phyloP scores from a whole-genome alignment of 2,329 filamentous ascomycete genomes.

The Xylariaceae sp. region DNA sequence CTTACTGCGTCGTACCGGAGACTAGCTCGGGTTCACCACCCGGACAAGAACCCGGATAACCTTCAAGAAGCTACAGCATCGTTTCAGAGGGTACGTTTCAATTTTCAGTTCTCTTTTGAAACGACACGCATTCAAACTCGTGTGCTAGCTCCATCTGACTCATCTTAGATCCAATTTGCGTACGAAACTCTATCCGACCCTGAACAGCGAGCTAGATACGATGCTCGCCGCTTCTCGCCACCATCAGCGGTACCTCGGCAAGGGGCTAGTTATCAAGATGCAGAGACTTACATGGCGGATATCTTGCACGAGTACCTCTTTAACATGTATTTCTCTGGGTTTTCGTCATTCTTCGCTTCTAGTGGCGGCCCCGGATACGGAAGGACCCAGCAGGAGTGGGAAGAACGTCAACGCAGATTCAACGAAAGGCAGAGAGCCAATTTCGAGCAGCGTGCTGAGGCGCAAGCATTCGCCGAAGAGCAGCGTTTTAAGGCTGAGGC shows the following conservation, averaged over 20 bases:
- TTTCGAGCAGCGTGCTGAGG: too few relatives aligned
- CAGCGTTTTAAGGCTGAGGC: slow-evolving; percentile 2
- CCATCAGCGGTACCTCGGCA: not conserved
- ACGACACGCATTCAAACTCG: too few relatives aligned
- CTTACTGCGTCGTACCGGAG: slow-evolving; percentile 30
- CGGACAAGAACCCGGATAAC: slow-evolving; percentile 32
- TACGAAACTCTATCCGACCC: slow-evolving; percentile 31
- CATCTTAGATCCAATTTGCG: slow-evolving; percentile 28
- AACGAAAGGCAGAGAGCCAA: too few relatives aligned
- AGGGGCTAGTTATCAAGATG: not conserved
- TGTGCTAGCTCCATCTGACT: not conserved
- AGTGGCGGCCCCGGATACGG: too few relatives aligned
- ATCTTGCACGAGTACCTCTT: too few relatives aligned
- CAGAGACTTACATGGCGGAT: not conserved
- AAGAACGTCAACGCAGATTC: too few relatives aligned
- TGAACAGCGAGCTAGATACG: slow-evolving; percentile 25
- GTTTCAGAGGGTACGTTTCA: slow-evolving; percentile 30
- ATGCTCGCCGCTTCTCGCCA: slow-evolving; percentile 4
- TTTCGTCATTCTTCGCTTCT: too few relatives aligned
- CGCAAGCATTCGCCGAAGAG: not conserved
- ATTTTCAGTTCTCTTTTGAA: not conserved
- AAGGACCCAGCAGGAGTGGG: too few relatives aligned
- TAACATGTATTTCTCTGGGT: too few relatives aligned
- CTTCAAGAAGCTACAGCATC: slow-evolving; percentile 23
- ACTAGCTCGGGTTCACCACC: slow-evolving; percentile 30